Base-by-base conservation (phyloP, 805 yeast species). In the Kazachstania viticola region DNA sequence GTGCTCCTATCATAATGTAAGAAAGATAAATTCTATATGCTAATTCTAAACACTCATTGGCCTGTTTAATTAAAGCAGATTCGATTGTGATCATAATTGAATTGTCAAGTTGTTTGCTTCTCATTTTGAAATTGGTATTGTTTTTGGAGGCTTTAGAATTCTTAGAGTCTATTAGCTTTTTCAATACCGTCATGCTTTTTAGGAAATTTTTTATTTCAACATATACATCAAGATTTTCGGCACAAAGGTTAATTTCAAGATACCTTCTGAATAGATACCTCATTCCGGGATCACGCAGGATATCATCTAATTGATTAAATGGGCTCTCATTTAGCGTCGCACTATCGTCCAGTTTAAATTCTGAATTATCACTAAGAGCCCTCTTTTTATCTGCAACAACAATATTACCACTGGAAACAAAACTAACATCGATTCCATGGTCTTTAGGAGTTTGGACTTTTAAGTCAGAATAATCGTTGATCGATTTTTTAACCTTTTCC, bases 221-320 rank as follows among this genome's bases (percentile, higher is more conserved):
- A 49, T 72, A 81, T 3, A 79, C 83, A 39, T 77, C 76, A n/a
- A 81, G 51, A 44, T 82, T 84, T 47, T 84, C 95, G 2, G 68
- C 69, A 47, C 94, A 83, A 34, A 67, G 64, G 31, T 74, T 79
- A 19, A 63, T 66, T 30, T 68, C 72, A 31, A 84, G 51, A 48
- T 80, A 84, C n/a, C 61, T 59, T 38, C 73, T 64, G 54, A 84
- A 81, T 8, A 82, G 53, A 33, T 71, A 73, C 33, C 79, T 63
- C 60, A 77, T 58, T 0, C 91, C 95, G 0, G 94, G 93, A 49
- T 84, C 94, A 8, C 57, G 54, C 8, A 84, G 48, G 4, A 78
- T 62, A 7, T 64, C 64, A 21, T 60, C 54, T 23, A 61, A 40
- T 13, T 45, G 40, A 11, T 41, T 31, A 23, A 30, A 27, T 8